phyloP scores from a whole-genome alignment of 163 green algal genomes.

The Prototheca stagnorum region DNA sequence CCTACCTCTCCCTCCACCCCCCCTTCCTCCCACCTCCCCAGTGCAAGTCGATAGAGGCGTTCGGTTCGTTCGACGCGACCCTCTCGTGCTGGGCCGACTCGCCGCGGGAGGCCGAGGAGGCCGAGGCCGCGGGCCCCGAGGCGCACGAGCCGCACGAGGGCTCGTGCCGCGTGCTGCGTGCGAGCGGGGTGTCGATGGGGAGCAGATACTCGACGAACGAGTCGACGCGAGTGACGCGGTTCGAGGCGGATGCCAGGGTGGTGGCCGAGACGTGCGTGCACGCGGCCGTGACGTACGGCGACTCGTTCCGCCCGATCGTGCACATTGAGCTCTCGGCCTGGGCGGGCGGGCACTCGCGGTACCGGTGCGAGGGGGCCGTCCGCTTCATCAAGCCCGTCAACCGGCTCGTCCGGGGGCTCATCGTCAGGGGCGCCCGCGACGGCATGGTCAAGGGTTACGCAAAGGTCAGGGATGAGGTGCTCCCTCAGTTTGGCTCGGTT shows the following conservation, averaged over 20 bases:
- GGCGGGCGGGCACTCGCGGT: not conserved
- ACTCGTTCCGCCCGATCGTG: constrained; percentile 40
- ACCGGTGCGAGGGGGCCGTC: constrained; percentile 6
- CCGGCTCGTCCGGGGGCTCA: constrained; percentile 28
- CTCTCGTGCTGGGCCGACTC: too few species aligned
- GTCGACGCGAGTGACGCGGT: constrained; percentile 11
- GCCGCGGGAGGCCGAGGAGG: too few species aligned
- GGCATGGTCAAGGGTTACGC: constrained; percentile 27
- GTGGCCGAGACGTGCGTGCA: constrained; percentile 31
- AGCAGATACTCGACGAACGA: constrained; percentile 18
- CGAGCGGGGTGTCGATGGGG: constrained; percentile 7
- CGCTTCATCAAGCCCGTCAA: constrained; percentile 28
- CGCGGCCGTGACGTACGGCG: constrained; percentile 59
- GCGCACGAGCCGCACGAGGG: too few species aligned
- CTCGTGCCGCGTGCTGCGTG: too few species aligned
- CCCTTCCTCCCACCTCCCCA: too few species aligned
- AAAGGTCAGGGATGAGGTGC: constrained; percentile 7
- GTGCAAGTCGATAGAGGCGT: too few species aligned
- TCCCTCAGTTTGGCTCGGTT: constrained; percentile 11
- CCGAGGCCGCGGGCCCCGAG: too few species aligned
- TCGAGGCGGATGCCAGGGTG: constrained; percentile 17
- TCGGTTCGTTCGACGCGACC: too few species aligned
- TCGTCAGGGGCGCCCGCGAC: constrained; percentile 21
- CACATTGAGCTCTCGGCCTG: constrained; percentile 2
- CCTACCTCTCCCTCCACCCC: too few species aligned